phyloP scores from a whole-genome alignment of 257 asterid species.

The Nicotiana sylvestris region DNA sequence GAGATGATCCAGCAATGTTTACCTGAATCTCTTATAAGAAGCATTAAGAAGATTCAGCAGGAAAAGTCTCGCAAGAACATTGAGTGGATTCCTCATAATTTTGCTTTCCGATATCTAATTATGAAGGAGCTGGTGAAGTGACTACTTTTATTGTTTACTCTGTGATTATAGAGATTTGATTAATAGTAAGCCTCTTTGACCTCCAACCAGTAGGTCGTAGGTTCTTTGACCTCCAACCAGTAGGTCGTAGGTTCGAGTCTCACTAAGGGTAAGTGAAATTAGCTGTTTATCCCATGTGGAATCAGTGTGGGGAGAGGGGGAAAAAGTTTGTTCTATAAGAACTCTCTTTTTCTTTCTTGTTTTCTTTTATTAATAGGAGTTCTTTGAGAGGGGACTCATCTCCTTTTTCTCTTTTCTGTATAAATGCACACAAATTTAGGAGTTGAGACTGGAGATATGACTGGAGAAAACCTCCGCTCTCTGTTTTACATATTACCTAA shows the following conservation, averaged over 20 bases:
- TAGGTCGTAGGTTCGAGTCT: neutral
- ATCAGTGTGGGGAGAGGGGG: neutral
- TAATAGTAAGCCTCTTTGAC: neutral
- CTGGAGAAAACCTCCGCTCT: neutral
- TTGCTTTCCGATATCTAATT: constrained; percentile 66
- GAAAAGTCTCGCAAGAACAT: constrained; percentile 54
- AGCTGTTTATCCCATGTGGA: neutral
- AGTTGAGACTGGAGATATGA: neutral
- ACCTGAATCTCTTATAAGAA: constrained; percentile 62
- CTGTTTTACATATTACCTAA: neutral
- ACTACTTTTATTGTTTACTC: constrained; percentile 1
- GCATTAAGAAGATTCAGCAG: constrained; percentile 55
- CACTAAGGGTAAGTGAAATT: neutral
- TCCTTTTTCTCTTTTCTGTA: neutral
- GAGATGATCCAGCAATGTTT: constrained; percentile 61
- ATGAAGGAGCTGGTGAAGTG: constrained; percentile 66
- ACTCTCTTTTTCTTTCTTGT: neutral
- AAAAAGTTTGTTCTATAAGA: neutral
- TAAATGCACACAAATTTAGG: neutral
- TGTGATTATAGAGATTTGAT: neutral
- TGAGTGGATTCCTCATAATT: constrained; percentile 83
- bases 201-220: neutral
- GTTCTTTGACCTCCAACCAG: neutral
- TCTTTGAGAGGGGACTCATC: neutral
- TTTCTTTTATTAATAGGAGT: neutral